Evolutionary conservation across 2,329 filamentous ascomycete species (phyloP), one percentile per base, ranked within the genome.

Genomic region (Blumeria hordei): DNA sequence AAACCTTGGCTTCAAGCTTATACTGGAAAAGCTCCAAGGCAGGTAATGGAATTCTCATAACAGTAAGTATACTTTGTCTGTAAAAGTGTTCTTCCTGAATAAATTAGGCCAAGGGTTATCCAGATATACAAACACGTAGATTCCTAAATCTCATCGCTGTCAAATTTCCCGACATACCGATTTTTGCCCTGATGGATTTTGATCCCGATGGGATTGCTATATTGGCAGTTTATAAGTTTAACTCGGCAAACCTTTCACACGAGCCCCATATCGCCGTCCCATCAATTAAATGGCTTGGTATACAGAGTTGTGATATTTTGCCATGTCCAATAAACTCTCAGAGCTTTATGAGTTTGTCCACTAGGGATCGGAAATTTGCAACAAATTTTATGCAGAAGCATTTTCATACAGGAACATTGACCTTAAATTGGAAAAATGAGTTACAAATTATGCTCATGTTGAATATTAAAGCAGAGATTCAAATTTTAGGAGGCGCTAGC

Each of bases 161-260:
- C 0, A 66, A 65, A 8, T 69, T 68, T 18, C 74, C 75, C 0
- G 63, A 66, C 0, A 66, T 83, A 21, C 75, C 77, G 1, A 74
- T 85, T 6, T 73, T 77, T 54, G 76, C 73, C 0, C 69, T 92
- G 0, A 74, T 85, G 1, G 86, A 93, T 62, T 85, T 77, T 57
- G 85, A 92, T 60, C 84, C 85, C 0, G 77, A 90, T 58, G 85
- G 86, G 0, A 67, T 90, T 33, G 75, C 74, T 2, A 92, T 93
- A 43, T 69, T 86, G 59, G 75, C 75, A 4, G 86, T 80, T 14
- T 92, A 88, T 69, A 82, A 80, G 58, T 69, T 80, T 58, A 83
- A 83, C 6, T 85, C 83, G n/a, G 69, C 69, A 12, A 70, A 71
- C 7, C 69, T 85, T 0, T 67, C 72, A 0, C 80, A 85, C 60